A percentile compares a stretch with the other conserved stretches of the same genome.
Conservation (phyloP, 345 rosid species). For the Nasturtium officinale region DNA sequence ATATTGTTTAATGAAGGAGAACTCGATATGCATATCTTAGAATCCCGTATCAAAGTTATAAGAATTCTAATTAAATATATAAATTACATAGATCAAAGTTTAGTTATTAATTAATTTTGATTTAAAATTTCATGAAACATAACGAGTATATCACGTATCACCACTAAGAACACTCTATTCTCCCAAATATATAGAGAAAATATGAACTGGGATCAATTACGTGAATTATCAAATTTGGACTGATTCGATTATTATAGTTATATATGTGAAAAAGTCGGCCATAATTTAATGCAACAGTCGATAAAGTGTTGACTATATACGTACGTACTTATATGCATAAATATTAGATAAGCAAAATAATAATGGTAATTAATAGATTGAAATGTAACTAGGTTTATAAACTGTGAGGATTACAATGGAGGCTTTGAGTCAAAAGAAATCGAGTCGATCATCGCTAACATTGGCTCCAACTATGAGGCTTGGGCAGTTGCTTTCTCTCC, state of each 20-base stretch:
- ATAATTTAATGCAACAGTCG: slow-evolving; percentile 20
- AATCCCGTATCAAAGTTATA: background rate
- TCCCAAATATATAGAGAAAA: background rate
- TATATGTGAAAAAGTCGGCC: slow-evolving; percentile 14
- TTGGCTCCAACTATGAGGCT: slow-evolving; percentile 53
- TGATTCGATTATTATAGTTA: background rate
- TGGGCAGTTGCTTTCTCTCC: slow-evolving; percentile 59
- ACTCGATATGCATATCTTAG: slow-evolving; percentile 3
- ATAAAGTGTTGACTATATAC: slow-evolving; percentile 2
- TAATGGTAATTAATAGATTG: slow-evolving; percentile 4
- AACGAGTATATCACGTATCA: slow-evolving; percentile 6
- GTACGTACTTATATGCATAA: background rate
- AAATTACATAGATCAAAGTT: background rate
- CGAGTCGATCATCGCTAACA: slow-evolving; percentile 47
- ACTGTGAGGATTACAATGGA: slow-evolving; percentile 61
- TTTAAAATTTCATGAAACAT: background rate
- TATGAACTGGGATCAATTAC: background rate
- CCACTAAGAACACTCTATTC: background rate
- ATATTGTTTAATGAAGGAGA: background rate
- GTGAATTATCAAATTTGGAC: slow-evolving; percentile 8
- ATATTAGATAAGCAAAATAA: background rate
- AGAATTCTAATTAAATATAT: background rate
- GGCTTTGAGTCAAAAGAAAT: slow-evolving; percentile 53
- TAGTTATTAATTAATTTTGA: background rate
- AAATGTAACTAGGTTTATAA: slow-evolving; percentile 54